Evolutionary conservation across 768 basidiomycete genomes (phyloP), one percentile per base, ranked within the genome.

Genomic region (Tylopilus balloui): DNA sequence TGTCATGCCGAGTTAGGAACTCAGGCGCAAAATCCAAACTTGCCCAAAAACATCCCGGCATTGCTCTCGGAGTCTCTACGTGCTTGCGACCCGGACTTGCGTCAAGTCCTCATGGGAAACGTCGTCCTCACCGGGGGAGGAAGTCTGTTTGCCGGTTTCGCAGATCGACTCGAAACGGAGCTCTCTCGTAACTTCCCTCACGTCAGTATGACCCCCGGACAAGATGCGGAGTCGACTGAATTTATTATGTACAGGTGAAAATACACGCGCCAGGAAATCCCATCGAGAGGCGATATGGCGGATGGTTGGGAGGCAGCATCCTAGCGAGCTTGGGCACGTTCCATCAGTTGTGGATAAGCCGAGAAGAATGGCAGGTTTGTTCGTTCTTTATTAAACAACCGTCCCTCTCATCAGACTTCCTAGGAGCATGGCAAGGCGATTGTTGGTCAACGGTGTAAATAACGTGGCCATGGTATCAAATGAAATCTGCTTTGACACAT

Each of bases 91-190:
- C 84, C 88, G 0, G 96, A 99, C 66, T 71, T 97, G 48, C 87
- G 94, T 24, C 87, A 90, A 51, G 85, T 88, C 17, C 81, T 99
- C 23, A 79, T 95, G 63, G 82, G 87, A 53, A 97, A 98, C 61
- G 84, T 99, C 44, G 94, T 99, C 41, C 80, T 98, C 39, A 89
- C 92, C n/a, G 96, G 96, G 8, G 95, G 94, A 10, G 89, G 93
- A 31, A 91, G 87, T 49, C 71, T 92, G 37, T 85, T 95, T 51
- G 71, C 85, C 28, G 96, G 96, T 17, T 81, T 98, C 53, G 78
- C 78, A 23, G 93, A 98, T 60, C 79, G 96, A 15, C 73, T 98
- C 38, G 75, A 81, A 51, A 73, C 74, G 46, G 96, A 99, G 66
- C 71, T 98, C 9, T 69, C 73, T 31, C 76, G 85, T 48, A 73